Percentiles rank a stretch among this genome's conserved stretches.
Conservation (phyloP, 1,284 basidiomycete genomes). For the Peniophora sp. region DNA sequence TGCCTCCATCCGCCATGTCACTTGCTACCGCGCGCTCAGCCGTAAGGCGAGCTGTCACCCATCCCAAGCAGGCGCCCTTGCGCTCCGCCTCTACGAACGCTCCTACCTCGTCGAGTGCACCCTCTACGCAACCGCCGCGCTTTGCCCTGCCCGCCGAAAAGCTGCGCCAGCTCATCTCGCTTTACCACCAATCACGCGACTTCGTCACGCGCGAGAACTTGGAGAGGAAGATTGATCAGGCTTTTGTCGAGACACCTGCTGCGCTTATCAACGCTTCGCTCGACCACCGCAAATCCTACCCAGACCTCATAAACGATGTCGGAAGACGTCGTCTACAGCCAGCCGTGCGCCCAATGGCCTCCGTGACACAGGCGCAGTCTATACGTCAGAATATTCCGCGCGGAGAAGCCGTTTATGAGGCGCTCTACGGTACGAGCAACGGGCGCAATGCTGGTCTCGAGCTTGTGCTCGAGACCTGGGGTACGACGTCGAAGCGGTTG, state of each 20-base stretch:
- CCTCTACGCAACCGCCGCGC: conserved; percentile 12
- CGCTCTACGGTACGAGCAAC: conserved; percentile 48
- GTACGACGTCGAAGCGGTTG: conserved; percentile 20
- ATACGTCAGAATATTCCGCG: conserved; percentile 3
- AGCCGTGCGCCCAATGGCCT: conserved; percentile 6
- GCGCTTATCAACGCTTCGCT: background rate
- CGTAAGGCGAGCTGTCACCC: background rate
- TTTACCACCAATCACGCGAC: conserved; percentile 61
- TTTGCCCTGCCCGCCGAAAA: conserved; percentile 43
- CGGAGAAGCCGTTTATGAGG: conserved; percentile 35
- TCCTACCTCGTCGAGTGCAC: conserved; percentile 15
- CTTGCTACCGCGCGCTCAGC: no score
- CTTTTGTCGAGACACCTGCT: conserved; percentile 31
- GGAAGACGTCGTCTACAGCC: conserved; percentile 6
- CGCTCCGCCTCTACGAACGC: background rate
- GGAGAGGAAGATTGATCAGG: conserved; percentile 50
- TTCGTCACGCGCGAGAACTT: conserved; percentile 68
- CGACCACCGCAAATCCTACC: conserved; percentile 4
- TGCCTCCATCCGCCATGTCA: no score
- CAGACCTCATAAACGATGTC: conserved; percentile 6
- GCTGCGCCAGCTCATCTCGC: conserved; percentile 60
- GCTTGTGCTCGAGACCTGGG: conserved; percentile 41
- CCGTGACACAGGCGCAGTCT: conserved; percentile 4
- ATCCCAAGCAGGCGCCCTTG: background rate
- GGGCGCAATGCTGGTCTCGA: conserved; percentile 46